Evolutionary conservation across 2,329 filamentous ascomycete genomes (phyloP).

Genomic region (Neopestalotiopsis sp.): DNA sequence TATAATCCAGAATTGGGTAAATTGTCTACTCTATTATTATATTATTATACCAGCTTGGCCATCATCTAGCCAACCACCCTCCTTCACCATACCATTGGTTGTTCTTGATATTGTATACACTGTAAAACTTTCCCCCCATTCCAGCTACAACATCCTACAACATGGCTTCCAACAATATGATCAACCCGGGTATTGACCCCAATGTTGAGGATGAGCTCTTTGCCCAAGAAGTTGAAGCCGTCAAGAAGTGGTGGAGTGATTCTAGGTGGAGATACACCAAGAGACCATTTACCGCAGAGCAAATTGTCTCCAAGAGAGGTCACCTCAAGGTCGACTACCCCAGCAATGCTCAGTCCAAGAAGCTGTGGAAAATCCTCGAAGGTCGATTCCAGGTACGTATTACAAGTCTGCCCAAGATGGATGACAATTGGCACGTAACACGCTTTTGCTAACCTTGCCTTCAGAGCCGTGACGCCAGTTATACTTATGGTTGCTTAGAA

Average conservation of each 20-base stretch:
- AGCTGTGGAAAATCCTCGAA: conserved; percentile 92
- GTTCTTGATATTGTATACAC: not conserved
- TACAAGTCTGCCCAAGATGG: conserved; percentile 10
- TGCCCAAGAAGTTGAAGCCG: conserved; percentile 81
- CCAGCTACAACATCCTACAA: conserved; percentile 27
- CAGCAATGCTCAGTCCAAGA: conserved; percentile 88
- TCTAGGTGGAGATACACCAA: conserved; percentile 92
- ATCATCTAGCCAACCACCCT: not conserved
- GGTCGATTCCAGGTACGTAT: conserved; percentile 77
- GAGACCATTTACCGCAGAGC: conserved; percentile 92
- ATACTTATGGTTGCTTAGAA: conserved; percentile 96
- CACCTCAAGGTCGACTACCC: conserved; percentile 91
- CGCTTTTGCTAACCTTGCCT: conserved; percentile 13
- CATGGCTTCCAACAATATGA: conserved; percentile 70
- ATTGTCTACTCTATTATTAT: not conserved
- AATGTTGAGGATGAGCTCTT: conserved; percentile 70
- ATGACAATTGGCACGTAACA: not conserved
- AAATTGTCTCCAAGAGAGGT: conserved; percentile 95
- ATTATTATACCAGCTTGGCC: not conserved
- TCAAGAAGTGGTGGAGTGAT: conserved; percentile 94
- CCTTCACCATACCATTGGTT: not conserved
- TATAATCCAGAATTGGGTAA: not conserved
- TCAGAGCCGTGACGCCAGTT: conserved; percentile 85
- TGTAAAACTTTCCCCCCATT: not conserved
- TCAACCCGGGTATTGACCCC: conserved; percentile 61